Evolutionary conservation across 768 basidiomycete species (phyloP).

Genomic region (Kwoniella dejecticola): DNA sequence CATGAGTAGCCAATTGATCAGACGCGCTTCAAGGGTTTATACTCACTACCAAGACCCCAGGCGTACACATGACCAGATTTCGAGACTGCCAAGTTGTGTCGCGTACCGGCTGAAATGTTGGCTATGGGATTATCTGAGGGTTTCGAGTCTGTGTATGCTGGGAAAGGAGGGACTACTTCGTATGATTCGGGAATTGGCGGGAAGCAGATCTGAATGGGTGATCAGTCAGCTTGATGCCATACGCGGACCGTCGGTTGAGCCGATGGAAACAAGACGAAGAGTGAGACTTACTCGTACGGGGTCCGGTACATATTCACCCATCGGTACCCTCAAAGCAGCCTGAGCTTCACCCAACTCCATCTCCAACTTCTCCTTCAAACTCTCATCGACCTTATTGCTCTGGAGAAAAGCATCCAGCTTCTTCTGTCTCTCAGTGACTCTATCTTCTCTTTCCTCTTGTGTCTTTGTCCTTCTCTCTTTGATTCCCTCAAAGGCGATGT

Average conservation of each 20-base stretch:
- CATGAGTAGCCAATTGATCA: too few species aligned
- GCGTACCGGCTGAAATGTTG: conserved; percentile 55
- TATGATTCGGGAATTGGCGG: conserved; percentile 56
- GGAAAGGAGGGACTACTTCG: conserved; percentile 51
- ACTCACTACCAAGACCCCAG: conserved; percentile 58
- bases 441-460: conserved; percentile 36
- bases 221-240: conserved; percentile 1
- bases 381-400: conserved; percentile 29
- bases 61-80: conserved; percentile 57
- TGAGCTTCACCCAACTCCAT: conserved; percentile 37
- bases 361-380: conserved; percentile 36
- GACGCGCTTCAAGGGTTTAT: neutral
- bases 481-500: conserved; percentile 52
- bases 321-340: conserved; percentile 42
- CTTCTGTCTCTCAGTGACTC: conserved; percentile 29
- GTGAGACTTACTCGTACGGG: conserved; percentile 54
- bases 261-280: neutral
- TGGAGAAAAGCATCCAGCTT: conserved; percentile 30
- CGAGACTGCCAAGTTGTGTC: conserved; percentile 58
- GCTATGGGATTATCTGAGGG: conserved; percentile 52
- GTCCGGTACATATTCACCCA: conserved; percentile 53
- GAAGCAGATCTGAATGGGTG: conserved; percentile 54
- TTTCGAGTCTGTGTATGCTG: conserved; percentile 46
- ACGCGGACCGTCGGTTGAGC: neutral
- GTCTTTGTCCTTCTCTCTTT: conserved; percentile 45